Conservation (phyloP, 2,329 filamentous ascomycete genomes). For the Verticillium nubilum region DNA sequence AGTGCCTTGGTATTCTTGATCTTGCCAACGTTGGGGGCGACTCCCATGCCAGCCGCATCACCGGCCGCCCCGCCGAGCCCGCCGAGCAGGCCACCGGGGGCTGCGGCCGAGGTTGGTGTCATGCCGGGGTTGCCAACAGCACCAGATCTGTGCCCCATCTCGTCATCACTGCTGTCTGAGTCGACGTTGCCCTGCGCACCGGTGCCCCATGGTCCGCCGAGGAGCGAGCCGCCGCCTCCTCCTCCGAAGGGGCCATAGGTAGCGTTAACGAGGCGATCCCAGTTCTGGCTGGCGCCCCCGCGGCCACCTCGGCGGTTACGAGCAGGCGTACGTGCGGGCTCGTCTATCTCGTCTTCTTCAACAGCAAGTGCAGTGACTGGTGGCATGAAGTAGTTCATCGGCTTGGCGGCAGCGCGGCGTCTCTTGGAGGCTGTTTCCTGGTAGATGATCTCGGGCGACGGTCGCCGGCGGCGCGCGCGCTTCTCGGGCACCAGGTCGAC, state of each 20-base stretch:
- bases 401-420: conserved; percentile 52
- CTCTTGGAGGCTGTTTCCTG: conserved; percentile 47
- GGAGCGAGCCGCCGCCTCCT: conserved; percentile 65
- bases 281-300: conserved; percentile 51
- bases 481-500: conserved; percentile 55
- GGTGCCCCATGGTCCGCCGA: conserved; percentile 69
- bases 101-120: conserved; percentile 48
- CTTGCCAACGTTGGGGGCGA: conserved; percentile 79
- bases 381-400: conserved; percentile 82
- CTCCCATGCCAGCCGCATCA: conserved; percentile 28
- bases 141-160: conserved; percentile 60
- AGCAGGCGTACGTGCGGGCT: conserved; percentile 61
- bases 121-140: conserved; percentile 55
- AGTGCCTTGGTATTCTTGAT: conserved; percentile 88
- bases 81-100: conserved; percentile 38
- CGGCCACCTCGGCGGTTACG: conserved; percentile 58
- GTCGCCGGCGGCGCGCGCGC: conserved; percentile 38
- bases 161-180: conserved; percentile 96
- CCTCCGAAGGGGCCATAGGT: conserved; percentile 93
- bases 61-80: conserved; percentile 27
- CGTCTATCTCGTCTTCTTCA: conserved; percentile 70
- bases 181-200: conserved; percentile 75
- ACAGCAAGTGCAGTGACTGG: conserved; percentile 57
- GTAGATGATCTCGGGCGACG: conserved; percentile 54
- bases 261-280: conserved; percentile 80